A percentile compares a stretch with the other conserved stretches of the same genome.
Evolutionary conservation across 495 filamentous ascomycete species (phyloP).

Genomic region (Hyaloscypha finlandica): DNA sequence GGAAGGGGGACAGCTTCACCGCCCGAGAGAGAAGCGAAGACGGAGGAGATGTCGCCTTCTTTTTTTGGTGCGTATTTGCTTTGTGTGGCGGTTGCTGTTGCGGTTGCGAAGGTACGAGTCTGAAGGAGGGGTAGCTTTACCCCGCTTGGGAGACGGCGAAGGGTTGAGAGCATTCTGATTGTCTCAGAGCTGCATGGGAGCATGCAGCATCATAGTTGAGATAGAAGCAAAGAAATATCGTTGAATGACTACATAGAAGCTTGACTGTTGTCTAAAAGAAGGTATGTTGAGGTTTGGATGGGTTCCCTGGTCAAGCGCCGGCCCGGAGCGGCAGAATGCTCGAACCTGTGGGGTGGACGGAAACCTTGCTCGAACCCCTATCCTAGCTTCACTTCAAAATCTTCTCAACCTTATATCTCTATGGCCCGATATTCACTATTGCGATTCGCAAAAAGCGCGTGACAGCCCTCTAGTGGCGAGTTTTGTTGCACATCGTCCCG

Average conservation of each 20-base stretch:
- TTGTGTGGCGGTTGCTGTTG: neutral
- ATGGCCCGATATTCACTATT: too few relatives aligned
- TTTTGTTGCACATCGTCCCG: too few relatives aligned
- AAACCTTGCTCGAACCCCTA: neutral
- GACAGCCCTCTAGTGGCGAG: too few relatives aligned
- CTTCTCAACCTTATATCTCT: too few relatives aligned
- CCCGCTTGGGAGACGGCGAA: slow-evolving; percentile 1
- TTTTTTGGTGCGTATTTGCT: slow-evolving; percentile 23
- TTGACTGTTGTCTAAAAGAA: neutral
- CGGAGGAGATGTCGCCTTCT: slow-evolving; percentile 78
- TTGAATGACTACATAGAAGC: neutral
- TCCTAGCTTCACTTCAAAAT: too few relatives aligned
- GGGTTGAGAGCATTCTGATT: slow-evolving; percentile 2
- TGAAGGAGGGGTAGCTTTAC: slow-evolving; percentile 4
- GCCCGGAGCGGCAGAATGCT: neutral
- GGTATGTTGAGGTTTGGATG: neutral
- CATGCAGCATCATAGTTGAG: neutral
- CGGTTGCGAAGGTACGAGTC: slow-evolving; percentile 3
- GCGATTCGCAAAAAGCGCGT: too few relatives aligned
- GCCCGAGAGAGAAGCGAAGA: slow-evolving; percentile 80
- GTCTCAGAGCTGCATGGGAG: neutral
- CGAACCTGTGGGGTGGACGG: neutral
- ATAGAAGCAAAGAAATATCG: neutral
- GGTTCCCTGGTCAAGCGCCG: neutral
- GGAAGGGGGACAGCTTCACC: slow-evolving; percentile 63